These are phyloP conservation scores for Haplosporangium sp. DNA, from an alignment of 371 early-diverging fungal genomes.

Conservation along the genomic window DNA sequence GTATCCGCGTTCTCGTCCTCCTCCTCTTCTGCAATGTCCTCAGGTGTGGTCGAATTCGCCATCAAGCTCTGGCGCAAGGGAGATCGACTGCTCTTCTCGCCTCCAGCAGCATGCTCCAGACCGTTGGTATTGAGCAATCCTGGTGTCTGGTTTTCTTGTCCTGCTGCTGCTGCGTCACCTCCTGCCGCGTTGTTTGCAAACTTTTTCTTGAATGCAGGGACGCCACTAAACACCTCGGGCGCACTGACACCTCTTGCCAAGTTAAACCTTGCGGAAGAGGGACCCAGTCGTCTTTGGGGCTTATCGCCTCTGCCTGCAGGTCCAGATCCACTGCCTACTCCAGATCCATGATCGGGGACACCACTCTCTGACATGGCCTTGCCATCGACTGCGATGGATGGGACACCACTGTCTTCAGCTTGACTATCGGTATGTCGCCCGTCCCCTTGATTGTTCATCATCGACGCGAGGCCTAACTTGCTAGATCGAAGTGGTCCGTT, in stretches of 20 bases:
- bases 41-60: conserved; percentile 7
- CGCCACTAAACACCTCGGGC: conserved; percentile 48
- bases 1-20: conserved; percentile 28
- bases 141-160: conserved; percentile 3
- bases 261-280: conserved; percentile 16
- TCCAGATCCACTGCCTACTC: conserved; percentile 40
- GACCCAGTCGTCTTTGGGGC: conserved; percentile 27
- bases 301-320: conserved; percentile 17
- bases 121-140: conserved; percentile 39
- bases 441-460: conserved; percentile 10
- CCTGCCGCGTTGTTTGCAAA: conserved; percentile 6
- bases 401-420: conserved; percentile 11
- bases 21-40: conserved; percentile 23
- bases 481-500: conserved; percentile 28
- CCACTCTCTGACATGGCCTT: background rate
- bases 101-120: conserved; percentile 39
- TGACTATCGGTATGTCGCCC: too few relatives aligned
- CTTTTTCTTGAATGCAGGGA: conserved; percentile 40
- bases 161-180: background rate
- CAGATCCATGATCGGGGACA: conserved; percentile 25
- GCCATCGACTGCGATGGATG: conserved; percentile 32
- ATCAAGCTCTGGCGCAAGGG: conserved; percentile 33
- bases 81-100: conserved; percentile 38
- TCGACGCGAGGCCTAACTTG: too few relatives aligned
- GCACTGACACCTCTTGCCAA: conserved; percentile 47